phyloP scores from a whole-genome alignment of 208 protist genomes.

The Leishmania gerbilli region DNA sequence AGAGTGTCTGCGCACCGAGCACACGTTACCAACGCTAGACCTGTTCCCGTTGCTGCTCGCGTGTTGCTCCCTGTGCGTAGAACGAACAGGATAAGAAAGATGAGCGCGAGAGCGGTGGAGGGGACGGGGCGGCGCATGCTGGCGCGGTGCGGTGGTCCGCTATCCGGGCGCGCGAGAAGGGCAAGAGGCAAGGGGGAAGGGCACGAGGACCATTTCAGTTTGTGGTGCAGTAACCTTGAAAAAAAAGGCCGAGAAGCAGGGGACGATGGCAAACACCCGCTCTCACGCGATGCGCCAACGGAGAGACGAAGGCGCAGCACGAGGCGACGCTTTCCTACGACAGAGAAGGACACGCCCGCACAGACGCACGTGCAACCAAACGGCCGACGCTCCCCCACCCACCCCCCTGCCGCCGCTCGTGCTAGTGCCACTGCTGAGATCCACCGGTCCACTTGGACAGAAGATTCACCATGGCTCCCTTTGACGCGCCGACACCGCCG shows the following conservation, averaged over 20 bases:
- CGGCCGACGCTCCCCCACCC: neutral
- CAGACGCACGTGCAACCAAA: neutral
- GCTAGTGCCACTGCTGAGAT: conserved; percentile 7
- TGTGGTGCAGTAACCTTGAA: no score
- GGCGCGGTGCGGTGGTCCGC: neutral
- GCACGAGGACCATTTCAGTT: neutral
- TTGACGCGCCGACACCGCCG: neutral
- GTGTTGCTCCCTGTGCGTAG: neutral
- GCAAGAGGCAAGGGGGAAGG: neutral
- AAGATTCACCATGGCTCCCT: conserved; percentile 26
- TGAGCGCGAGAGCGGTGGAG: neutral
- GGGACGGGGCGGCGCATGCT: neutral
- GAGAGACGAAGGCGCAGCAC: neutral
- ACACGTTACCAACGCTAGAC: neutral
- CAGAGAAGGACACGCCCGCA: conserved; percentile 5
- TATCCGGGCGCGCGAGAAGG: neutral
- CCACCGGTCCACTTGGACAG: conserved; percentile 39
- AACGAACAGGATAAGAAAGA: neutral
- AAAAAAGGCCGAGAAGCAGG: neutral
- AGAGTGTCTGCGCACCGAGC: neutral
- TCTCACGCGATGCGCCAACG: neutral
- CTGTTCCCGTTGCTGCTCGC: neutral
- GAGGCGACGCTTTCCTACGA: neutral
- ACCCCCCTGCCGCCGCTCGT: no score
- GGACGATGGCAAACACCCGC: neutral